These are phyloP conservation scores for Hypoxylon crocopeplum DNA, from an alignment of 495 filamentous ascomycete species.

Conservation along the genomic window DNA sequence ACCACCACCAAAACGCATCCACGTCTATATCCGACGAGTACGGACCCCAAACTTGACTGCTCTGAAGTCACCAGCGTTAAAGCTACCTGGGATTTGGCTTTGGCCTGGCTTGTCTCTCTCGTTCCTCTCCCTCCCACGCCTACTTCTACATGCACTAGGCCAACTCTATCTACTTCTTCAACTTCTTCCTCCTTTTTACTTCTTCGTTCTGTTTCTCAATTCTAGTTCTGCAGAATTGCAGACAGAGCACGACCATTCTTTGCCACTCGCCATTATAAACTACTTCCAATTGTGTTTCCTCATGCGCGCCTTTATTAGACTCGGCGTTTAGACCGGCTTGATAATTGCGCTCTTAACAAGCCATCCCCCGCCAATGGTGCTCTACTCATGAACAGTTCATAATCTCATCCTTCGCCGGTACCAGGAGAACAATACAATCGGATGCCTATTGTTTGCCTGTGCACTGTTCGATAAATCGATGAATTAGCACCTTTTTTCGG, in stretches of 20 bases:
- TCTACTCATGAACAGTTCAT: slow-evolving; percentile 1
- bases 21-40: slow-evolving; percentile 42
- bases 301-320: slow-evolving; percentile 5
- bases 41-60: slow-evolving; percentile 32
- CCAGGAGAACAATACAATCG: slow-evolving; percentile 23
- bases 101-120: slow-evolving; percentile 1
- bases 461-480: slow-evolving; percentile 5
- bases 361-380: slow-evolving; percentile 26
- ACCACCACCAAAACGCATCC: slow-evolving; percentile 44
- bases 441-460: slow-evolving; percentile 13
- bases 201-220: no score
- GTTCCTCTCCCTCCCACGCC: slow-evolving; percentile 1
- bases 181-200: not conserved
- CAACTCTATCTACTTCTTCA: slow-evolving; percentile 6
- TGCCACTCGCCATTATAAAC: slow-evolving; percentile 17
- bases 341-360: slow-evolving; percentile 4
- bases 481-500: slow-evolving; percentile 4
- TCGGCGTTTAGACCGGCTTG: slow-evolving; percentile 23
- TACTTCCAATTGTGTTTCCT: slow-evolving; percentile 2
- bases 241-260: not conserved
- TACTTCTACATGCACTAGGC: slow-evolving; percentile 1
- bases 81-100: slow-evolving; percentile 6
- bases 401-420: slow-evolving; percentile 1
- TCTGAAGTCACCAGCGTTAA: slow-evolving; percentile 32
- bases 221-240: not conserved